phyloP scores from a whole-genome alignment of 495 filamentous ascomycete species.

The Trichoderma asperelloides region DNA sequence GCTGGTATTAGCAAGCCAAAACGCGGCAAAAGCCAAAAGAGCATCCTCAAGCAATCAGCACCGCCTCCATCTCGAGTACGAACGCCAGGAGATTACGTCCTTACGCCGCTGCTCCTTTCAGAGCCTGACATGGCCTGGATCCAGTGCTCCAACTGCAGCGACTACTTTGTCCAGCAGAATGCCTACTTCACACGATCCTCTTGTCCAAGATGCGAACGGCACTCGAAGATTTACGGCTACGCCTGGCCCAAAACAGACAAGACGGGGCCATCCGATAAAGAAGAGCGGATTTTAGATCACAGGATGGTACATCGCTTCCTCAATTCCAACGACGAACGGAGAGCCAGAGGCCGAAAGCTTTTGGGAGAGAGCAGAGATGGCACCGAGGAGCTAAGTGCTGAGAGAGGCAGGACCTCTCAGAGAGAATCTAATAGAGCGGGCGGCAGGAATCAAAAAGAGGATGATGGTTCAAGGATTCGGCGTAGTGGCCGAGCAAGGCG shows the following conservation, averaged over 20 bases:
- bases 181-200: constrained; percentile 75
- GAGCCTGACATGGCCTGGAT: constrained; percentile 75
- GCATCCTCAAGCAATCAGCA: constrained; percentile 9
- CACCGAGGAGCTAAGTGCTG: not conserved
- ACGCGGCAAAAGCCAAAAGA: not conserved
- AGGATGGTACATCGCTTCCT: constrained; percentile 63
- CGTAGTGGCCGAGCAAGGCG: constrained; percentile 24
- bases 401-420: constrained; percentile 7
- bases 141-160: constrained; percentile 71
- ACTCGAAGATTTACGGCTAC: constrained; percentile 91
- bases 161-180: constrained; percentile 75
- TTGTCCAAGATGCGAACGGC: constrained; percentile 88
- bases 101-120: constrained; percentile 61
- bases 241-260: constrained; percentile 91
- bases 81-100: constrained; percentile 69
- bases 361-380: constrained; percentile 16
- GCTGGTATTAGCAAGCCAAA: not conserved
- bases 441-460: not conserved
- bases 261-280: constrained; percentile 60
- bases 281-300: constrained; percentile 69
- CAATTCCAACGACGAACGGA: constrained; percentile 54
- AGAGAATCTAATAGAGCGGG: not conserved
- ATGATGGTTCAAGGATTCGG: constrained; percentile 13
- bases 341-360: constrained; percentile 35
- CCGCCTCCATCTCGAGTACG: constrained; percentile 24